Percentiles rank a stretch among this genome's conserved stretches.
Evolutionary conservation across 306 rosid species (phyloP).

Genomic region (Cicer bijugum): DNA sequence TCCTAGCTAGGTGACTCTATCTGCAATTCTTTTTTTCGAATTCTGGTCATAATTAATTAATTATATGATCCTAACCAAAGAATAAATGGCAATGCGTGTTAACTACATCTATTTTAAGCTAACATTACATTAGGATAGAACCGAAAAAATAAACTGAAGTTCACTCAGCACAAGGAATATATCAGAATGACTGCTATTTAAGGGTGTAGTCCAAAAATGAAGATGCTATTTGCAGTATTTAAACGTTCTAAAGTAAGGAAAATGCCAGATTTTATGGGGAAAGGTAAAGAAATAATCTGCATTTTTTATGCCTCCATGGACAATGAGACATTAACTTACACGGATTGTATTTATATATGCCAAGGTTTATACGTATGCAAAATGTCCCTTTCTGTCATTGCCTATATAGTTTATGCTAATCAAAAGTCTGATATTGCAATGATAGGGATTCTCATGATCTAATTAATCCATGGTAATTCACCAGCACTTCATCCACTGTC

Average conservation of each 20-base stretch:
- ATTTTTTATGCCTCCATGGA: constrained; percentile 22
- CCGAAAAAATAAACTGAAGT: constrained; percentile 3
- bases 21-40: constrained; percentile 35
- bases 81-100: constrained; percentile 39
- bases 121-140: constrained; percentile 17
- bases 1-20: constrained; percentile 17
- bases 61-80: constrained; percentile 4
- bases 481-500: constrained; percentile 9
- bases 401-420: constrained; percentile 33
- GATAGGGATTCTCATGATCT: not conserved
- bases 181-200: constrained; percentile 3
- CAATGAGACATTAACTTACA: too few relatives aligned
- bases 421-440: constrained; percentile 21
- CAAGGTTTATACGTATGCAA: too few relatives aligned
- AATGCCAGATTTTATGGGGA: constrained; percentile 21
- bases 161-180: constrained; percentile 13
- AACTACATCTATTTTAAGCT: constrained; percentile 34
- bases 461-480: not conserved
- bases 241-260: constrained; percentile 31
- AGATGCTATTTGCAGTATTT: constrained; percentile 17
- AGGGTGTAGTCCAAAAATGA: constrained; percentile 29
- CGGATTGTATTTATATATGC: too few relatives aligned
- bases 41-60: constrained; percentile 8
- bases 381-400: too few relatives aligned
- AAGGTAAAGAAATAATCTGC: constrained; percentile 26